Evolutionary conservation across 2,329 filamentous ascomycete species (phyloP), one percentile per base, ranked within the genome.

Genomic region (Pestalotiopsis sp.): DNA sequence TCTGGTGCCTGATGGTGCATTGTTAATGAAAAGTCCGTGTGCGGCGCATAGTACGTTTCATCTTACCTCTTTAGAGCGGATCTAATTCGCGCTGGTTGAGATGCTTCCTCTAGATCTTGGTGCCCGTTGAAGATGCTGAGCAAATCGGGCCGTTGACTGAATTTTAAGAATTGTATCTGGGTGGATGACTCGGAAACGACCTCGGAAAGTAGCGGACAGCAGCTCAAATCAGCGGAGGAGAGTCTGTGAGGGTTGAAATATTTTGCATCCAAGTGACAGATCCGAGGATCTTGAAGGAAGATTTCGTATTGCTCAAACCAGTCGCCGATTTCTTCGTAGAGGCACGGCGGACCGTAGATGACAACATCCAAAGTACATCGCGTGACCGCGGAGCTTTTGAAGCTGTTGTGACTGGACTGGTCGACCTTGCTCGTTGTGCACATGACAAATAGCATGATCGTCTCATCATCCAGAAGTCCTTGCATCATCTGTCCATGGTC

Each of bases 1-100:
- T 75, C 64, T 78, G 77, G 66, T 78, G 74, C 13, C 75, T 77
- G n/a, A 31, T 1, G 2, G 23, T 5, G 64, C 70, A 45, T 68
- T 72, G 68, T 56, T 71, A 52, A 61, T 65, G 14, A 38, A 38
- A 70, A 49, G 14, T 49, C 4, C 41, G 7, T 2, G 7, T 2
- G 4, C 4, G 4, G 1, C 4, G n/a, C n/a, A 14, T 6, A 2
- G 2, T 7, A 49, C 13, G 14, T n/a, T 49, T 7, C 4, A 49
- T 14, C 11, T 13, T 49, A 49, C 41, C 41, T 49, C 41, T 49
- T 49, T 5, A 49, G 41, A 49, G n/a, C 14, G 7, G 41, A 72
- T 39, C n/a, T 20, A 14, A 72, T 57, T 23, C 45, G 5, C 38
- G 23, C 27, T 49, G 71, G 71, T 20, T 69, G 64, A 4, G n/a